A percentile compares a stretch with the other conserved stretches of the same genome.
These are phyloP conservation scores for Entoloma clypeatum DNA, from an alignment of 1,284 basidiomycete genomes.

Conservation along the genomic window DNA sequence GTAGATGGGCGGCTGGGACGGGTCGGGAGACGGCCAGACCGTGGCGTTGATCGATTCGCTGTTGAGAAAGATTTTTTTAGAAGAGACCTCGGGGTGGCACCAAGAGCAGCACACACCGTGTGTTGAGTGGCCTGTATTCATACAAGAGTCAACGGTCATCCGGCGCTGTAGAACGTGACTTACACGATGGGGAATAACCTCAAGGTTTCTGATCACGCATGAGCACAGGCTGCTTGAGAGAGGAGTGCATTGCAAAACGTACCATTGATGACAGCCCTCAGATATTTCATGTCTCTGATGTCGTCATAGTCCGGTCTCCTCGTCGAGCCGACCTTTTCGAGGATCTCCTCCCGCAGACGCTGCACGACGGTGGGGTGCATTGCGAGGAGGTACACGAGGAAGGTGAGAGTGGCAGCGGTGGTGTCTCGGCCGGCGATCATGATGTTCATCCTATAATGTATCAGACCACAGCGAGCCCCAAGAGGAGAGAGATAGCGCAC, in stretches of 20 bases:
- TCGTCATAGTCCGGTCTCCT: slow-evolving; percentile 50
- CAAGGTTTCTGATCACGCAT: slow-evolving; percentile 43
- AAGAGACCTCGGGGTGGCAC: not conserved
- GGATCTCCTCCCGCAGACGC: slow-evolving; percentile 52
- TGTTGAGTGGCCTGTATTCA: slow-evolving; percentile 43
- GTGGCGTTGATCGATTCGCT: slow-evolving; percentile 41
- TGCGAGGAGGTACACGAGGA: slow-evolving; percentile 51
- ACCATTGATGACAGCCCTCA: slow-evolving; percentile 61
- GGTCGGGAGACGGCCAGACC: slow-evolving; percentile 40
- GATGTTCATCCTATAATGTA: slow-evolving; percentile 37
- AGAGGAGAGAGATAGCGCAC: slow-evolving; percentile 14
- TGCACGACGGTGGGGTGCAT: slow-evolving; percentile 42
- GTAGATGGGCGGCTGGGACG: slow-evolving; percentile 46
- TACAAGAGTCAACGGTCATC: not conserved
- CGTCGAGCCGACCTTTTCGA: slow-evolving; percentile 43
- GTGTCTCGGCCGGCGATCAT: slow-evolving; percentile 45
- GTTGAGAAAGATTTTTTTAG: not conserved
- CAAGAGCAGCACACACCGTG: slow-evolving; percentile 31
- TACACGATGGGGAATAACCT: slow-evolving; percentile 60
- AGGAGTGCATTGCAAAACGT: slow-evolving; percentile 9
- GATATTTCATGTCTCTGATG: slow-evolving; percentile 52
- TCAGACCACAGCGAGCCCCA: slow-evolving; percentile 11
- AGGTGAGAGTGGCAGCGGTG: slow-evolving; percentile 51
- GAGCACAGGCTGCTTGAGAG: not conserved
- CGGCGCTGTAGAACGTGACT: slow-evolving; percentile 17